A percentile compares a stretch with the other conserved stretches of the same genome.
phyloP scores from a whole-genome alignment of 176 grass and related monocot species.

The Triticum monococcum region DNA sequence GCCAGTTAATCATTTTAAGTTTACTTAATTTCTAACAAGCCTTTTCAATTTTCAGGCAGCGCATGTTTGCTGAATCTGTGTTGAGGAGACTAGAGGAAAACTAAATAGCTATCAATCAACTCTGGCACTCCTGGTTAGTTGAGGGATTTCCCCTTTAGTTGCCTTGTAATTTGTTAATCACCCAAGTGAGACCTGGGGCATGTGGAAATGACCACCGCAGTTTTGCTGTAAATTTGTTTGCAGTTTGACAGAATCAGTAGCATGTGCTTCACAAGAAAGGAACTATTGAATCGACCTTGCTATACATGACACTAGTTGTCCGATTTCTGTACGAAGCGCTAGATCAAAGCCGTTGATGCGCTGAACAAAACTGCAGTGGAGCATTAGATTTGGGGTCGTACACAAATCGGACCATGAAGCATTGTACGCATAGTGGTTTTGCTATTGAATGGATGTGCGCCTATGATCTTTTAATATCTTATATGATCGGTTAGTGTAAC shows the following conservation, averaged over 20 bases:
- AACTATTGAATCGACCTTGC: neutral
- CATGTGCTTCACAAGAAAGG: neutral
- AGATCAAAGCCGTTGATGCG: no score
- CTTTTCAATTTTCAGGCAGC: conserved; percentile 74
- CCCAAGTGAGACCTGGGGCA: neutral
- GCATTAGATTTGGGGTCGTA: no score
- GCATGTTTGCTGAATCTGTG: conserved; percentile 92
- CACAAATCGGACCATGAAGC: no score
- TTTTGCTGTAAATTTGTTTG: conserved; percentile 60
- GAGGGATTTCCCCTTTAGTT: neutral
- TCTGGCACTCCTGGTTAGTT: neutral
- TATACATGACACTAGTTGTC: no score
- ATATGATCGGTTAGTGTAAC: conserved; percentile 14
- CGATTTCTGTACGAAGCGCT: no score
- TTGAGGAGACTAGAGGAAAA: conserved; percentile 71
- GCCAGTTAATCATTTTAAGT: neutral
- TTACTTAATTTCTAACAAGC: conserved; percentile 12
- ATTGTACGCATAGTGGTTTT: no score
- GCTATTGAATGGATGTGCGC: neutral
- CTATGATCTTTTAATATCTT: neutral
- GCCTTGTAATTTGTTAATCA: conserved; percentile 5
- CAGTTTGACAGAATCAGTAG: conserved; percentile 19
- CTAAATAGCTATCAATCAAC: conserved; percentile 21
- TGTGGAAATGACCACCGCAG: conserved; percentile 17
- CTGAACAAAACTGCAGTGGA: no score